A percentile compares a stretch with the other conserved stretches of the same genome.
phyloP scores from a whole-genome alignment of 164 flowering plant genomes.

The Buxus sempervirens region DNA sequence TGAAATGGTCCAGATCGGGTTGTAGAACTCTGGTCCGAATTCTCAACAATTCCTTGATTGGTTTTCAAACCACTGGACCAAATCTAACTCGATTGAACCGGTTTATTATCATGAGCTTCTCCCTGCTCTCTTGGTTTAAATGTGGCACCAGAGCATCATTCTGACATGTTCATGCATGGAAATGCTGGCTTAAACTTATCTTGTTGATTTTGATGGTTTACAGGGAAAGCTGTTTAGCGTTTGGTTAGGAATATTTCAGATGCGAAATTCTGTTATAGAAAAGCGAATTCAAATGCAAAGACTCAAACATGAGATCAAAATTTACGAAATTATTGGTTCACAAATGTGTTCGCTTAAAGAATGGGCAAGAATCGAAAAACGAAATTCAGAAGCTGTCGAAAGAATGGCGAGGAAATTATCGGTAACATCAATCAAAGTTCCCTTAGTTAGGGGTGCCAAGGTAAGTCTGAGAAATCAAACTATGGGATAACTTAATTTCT shows the following conservation, averaged over 20 bases:
- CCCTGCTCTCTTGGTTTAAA: too few species aligned
- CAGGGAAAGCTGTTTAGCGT: constrained; percentile 34
- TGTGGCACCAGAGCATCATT: too few species aligned
- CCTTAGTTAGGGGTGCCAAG: constrained; percentile 52
- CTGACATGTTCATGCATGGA: too few species aligned
- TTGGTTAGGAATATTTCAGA: constrained; percentile 23
- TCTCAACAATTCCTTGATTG: too few species aligned
- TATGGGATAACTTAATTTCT: too few species aligned
- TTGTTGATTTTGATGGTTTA: not conserved
- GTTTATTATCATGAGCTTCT: too few species aligned
- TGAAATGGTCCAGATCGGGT: too few species aligned
- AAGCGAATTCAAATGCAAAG: constrained; percentile 38
- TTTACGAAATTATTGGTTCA: constrained; percentile 28
- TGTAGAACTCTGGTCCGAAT: too few species aligned
- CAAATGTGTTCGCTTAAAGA: constrained; percentile 43
- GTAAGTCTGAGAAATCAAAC: constrained; percentile 22
- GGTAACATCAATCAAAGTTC: constrained; percentile 33
- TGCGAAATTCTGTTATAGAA: constrained; percentile 36
- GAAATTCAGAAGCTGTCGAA: constrained; percentile 50
- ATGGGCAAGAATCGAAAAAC: constrained; percentile 55
- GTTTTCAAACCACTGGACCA: too few species aligned
- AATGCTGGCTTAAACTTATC: too few species aligned
- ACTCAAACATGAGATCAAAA: constrained; percentile 37
- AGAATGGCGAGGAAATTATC: constrained; percentile 34
- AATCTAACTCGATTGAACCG: too few species aligned